A percentile compares a stretch with the other conserved stretches of the same genome.
Conservation (phyloP, 805 yeast species). For the Isabelozyma gotoi region DNA sequence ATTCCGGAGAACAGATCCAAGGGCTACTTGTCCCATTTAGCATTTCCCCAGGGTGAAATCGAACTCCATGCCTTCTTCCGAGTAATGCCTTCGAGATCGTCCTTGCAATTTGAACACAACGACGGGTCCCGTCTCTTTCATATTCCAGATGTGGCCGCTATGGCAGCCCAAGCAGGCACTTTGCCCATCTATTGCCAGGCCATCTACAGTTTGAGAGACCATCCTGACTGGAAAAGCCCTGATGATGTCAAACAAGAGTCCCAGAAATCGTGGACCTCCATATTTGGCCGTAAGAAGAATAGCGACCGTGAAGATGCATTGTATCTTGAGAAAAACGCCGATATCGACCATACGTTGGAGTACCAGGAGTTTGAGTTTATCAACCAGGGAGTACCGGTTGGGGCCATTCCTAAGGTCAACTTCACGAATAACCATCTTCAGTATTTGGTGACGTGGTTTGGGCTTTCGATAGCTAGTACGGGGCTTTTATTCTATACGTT, state of each 20-base stretch:
- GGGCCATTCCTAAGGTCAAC: conserved; percentile 76
- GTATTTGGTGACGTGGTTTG: conserved; percentile 94
- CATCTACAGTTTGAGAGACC: conserved; percentile 63
- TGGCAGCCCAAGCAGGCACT: conserved; percentile 67
- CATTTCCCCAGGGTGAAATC: conserved; percentile 72
- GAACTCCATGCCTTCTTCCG: conserved; percentile 74
- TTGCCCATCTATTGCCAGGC: conserved; percentile 78
- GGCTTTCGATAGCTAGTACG: conserved; percentile 71
- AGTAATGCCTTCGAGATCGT: conserved; percentile 59
- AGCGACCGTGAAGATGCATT: conserved; percentile 10
- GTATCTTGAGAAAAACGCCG: conserved; percentile 17
- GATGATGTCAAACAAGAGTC: conserved; percentile 1
- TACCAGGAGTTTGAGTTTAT: conserved; percentile 54
- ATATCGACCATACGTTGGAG: conserved; percentile 32
- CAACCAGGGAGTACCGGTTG: conserved; percentile 87
- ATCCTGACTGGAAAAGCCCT: conserved; percentile 45
- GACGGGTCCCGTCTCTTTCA: conserved; percentile 68
- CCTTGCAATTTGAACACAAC: conserved; percentile 69
- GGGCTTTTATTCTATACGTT: conserved; percentile 52
- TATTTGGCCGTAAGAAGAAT: background rate
- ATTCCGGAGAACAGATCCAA: conserved; percentile 49
- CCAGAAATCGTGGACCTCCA: conserved; percentile 37
- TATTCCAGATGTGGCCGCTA: conserved; percentile 76
- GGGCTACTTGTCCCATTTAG: conserved; percentile 60
- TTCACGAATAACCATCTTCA: conserved; percentile 88